Base-by-base conservation (phyloP, 1,284 basidiomycete species). In the Fistulinella cinereoalba region DNA sequence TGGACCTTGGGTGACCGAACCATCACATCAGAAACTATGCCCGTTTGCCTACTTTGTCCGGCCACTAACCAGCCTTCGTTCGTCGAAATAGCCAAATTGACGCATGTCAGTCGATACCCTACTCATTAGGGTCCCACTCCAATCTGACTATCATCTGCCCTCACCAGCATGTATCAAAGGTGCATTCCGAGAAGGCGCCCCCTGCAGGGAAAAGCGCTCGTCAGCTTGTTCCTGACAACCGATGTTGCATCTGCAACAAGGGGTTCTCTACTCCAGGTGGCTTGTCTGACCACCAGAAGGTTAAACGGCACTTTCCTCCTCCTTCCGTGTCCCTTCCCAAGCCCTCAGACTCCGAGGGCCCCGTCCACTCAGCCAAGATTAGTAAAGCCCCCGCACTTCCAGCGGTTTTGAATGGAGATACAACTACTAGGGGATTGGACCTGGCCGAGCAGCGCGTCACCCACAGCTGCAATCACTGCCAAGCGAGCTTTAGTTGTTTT, bases 11-110 rank as follows among this genome's bases (percentile, higher is more conserved):
- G 41, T 27, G 33, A 44, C 37, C 54, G 34, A 40, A 28, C 42
- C 42, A 42, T 46, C 47, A 46, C 50, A 43, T 45, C 41, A 15
- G 44, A 48, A 47, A 33, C 47, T 39, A 68, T 65, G 62, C 57
- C 60, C 44, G 36, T 49, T 42, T 66, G 61, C 47, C 44, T 59
- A 11, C 45, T 63, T 43, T 66, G 61, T 46, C 61, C 65, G 4
- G 23, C 44, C 27, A 47, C 50, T 47, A 27, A 41, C 44, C 59
- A 61, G 25, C 61, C 53, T 33, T 51, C 46, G 7, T 67, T 67
- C 42, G 22, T 42, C 37, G 52, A 51, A 31, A 31, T 53, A 21
- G 34, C 41, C 37, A 47, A 44, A 21, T 49, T 65, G 42, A 47
- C 51, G 46, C 56, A 48, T 15, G 64, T 64, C 43, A 51, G 44